Percentiles rank a stretch among this genome's conserved stretches.
phyloP scores from a whole-genome alignment of 352 stramenopile species.

The Phytophthora cryptogea region DNA sequence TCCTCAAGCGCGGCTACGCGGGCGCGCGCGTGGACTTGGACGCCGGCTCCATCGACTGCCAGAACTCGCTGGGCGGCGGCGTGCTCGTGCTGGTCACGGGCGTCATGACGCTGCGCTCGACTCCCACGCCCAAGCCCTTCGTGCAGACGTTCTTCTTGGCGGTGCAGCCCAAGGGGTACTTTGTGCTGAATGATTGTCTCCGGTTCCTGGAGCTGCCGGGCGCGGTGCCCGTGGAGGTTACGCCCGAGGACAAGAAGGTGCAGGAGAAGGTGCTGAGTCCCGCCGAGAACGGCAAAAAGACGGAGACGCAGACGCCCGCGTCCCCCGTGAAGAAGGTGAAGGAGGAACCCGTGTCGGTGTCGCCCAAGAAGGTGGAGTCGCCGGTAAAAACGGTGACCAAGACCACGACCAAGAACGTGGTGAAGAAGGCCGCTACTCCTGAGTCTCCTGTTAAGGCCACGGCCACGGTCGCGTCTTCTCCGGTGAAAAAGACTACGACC shows the following conservation, averaged over 20 bases:
- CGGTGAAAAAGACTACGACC: conserved; percentile 6
- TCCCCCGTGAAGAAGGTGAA: conserved; percentile 22
- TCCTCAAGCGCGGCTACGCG: conserved; percentile 76
- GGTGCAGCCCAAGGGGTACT: conserved; percentile 88
- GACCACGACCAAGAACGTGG: conserved; percentile 26
- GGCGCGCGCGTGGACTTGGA: conserved; percentile 84
- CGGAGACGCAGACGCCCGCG: conserved; percentile 13
- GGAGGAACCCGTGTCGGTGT: conserved; percentile 27
- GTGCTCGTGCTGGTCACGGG: conserved; percentile 88
- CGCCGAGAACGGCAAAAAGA: conserved; percentile 39
- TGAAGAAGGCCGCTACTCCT: neutral
- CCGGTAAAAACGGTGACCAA: conserved; percentile 37
- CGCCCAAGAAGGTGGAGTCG: conserved; percentile 36
- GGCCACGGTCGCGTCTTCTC: conserved; percentile 8
- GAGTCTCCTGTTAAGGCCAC: conserved; percentile 11
- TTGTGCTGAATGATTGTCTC: conserved; percentile 88
- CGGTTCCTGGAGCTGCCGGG: conserved; percentile 79
- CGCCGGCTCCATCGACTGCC: conserved; percentile 85
- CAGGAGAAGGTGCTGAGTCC: conserved; percentile 19
- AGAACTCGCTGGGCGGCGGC: conserved; percentile 67
- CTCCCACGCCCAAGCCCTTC: conserved; percentile 66
- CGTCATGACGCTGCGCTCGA: conserved; percentile 78
- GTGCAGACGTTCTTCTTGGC: conserved; percentile 90
- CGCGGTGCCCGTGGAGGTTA: conserved; percentile 12
- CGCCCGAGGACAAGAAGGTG: conserved; percentile 12